Conservation (phyloP, 192 early-diverging fungal species). For the Powellomyces hirtus region DNA sequence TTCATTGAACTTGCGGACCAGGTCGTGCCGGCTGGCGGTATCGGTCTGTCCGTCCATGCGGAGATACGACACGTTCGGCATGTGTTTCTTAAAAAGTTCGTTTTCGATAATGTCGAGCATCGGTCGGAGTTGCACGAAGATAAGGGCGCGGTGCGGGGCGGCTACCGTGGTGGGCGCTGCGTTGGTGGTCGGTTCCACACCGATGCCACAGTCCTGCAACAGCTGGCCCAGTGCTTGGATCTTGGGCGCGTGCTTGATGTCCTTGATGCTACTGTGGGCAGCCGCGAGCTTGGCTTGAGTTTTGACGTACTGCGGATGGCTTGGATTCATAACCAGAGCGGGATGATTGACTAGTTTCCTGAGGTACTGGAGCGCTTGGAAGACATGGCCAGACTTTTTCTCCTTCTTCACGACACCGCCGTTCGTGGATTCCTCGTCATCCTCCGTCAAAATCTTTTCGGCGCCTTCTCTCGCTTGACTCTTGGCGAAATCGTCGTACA, state of each 20-base stretch:
- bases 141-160: slow-evolving; percentile 84
- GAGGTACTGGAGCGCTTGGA: slow-evolving; percentile 97
- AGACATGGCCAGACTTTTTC: slow-evolving; percentile 69
- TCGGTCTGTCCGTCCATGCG: slow-evolving; percentile 93
- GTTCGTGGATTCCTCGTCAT: slow-evolving; percentile 29
- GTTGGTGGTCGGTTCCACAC: slow-evolving; percentile 56
- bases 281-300: slow-evolving; percentile 61
- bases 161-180: slow-evolving; percentile 55
- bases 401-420: slow-evolving; percentile 41
- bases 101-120: slow-evolving; percentile 98
- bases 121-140: slow-evolving; percentile 93
- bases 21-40: slow-evolving; percentile 74
- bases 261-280: slow-evolving; percentile 51
- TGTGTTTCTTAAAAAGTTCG: slow-evolving; percentile 74
- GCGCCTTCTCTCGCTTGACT: slow-evolving; percentile 48
- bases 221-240: slow-evolving; percentile 86
- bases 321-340: slow-evolving; percentile 74
- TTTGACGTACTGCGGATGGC: slow-evolving; percentile 79
- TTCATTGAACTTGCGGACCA: slow-evolving; percentile 93
- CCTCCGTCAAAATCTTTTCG: slow-evolving; percentile 12
- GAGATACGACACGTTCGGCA: slow-evolving; percentile 90
- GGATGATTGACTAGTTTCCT: slow-evolving; percentile 97
- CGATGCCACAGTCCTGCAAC: slow-evolving; percentile 93
- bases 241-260: slow-evolving; percentile 84
- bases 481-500: slow-evolving; percentile 93